A percentile compares a stretch with the other conserved stretches of the same genome.
Conservation (phyloP, 179 eudicot genomes). For the Spergularia azorica region DNA sequence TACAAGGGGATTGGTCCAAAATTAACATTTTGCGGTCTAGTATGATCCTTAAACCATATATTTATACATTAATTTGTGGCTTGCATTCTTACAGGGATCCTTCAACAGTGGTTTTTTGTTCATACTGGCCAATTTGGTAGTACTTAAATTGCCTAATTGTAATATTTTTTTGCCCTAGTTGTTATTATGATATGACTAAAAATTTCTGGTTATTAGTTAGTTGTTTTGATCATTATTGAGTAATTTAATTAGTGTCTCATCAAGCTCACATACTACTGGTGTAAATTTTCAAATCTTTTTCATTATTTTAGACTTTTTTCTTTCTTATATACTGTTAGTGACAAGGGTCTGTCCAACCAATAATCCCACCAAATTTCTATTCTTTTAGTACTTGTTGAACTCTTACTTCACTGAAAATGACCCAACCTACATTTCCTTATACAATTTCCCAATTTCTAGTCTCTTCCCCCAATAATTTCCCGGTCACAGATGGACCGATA, state of each 20-base stretch:
- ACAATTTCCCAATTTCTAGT: neutral
- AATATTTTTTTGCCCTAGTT: constrained; percentile 17
- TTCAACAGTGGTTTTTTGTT: constrained; percentile 6
- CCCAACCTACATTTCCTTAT: neutral
- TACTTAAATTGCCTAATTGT: constrained; percentile 10
- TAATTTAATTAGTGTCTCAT: neutral
- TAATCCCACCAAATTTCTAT: constrained; percentile 29
- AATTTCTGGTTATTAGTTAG: constrained; percentile 5
- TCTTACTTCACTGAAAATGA: neutral
- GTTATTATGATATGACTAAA: constrained; percentile 2
- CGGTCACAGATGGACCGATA: too few relatives aligned
- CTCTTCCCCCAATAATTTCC: neutral
- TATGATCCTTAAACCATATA: constrained; percentile 10
- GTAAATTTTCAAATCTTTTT: constrained; percentile 1
- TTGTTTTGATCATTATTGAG: neutral
- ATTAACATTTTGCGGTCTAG: constrained; percentile 13
- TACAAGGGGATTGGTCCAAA: constrained; percentile 24
- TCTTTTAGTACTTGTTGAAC: neutral
- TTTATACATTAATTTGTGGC: constrained; percentile 20
- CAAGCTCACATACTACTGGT: constrained; percentile 18
- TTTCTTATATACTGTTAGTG: constrained; percentile 23
- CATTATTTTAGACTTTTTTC: constrained; percentile 6
- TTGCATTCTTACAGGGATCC: constrained; percentile 5
- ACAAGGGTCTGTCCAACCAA: constrained; percentile 28
- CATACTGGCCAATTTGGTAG: neutral